Evolutionary conservation across 1,139 yeast genomes (phyloP), one percentile per base, ranked within the genome.

Genomic region (Hyphopichia khmerensis): DNA sequence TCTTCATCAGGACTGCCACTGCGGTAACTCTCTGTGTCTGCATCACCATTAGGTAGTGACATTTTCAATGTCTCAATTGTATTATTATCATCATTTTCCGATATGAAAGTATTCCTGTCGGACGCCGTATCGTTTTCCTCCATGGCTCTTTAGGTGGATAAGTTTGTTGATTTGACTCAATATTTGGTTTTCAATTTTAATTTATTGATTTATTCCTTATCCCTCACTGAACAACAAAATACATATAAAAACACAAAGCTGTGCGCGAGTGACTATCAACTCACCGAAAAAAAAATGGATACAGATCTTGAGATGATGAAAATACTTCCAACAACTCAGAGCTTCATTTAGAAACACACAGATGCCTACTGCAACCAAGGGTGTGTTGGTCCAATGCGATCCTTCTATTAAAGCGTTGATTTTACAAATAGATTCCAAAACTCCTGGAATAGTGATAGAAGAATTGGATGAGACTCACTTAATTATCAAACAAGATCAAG

Each of bases 381-480:
- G 79, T 6, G 72, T 71, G 0, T 55, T 74, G 39, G 75, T 73
- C 14, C 74, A 66, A 43, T 70, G 97, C 62, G 99, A 93, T 60
- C 97, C 99, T 1, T 88, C 97, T 0, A 90, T 93, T 48, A 76
- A 84, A 48, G 96, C 98, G 0, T 71, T 93, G 40, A 87, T 93
- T 4, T 65, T 91, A 30, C 87, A 84, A 56, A 86, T 90, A 35
- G 96, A 90, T 60, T 68, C 87, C 0, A 79, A 78, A 33, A 67
- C 75, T 35, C 82, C 85, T 42, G 95, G 90, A 45, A 84, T 89
- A 4, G 86, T 90, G 5, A 72, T 84, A 15, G 87, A 83, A 62
- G 98, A 91, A 54, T 73, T 93, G 39, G 98, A 93, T 59, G 97
- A 91, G 35, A 87, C 95, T 1, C 97, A 93, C 62, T 64, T 93